Evolutionary conservation across 805 yeast genomes (phyloP), one percentile per base, ranked within the genome.

Genomic region (Candida suzukii): DNA sequence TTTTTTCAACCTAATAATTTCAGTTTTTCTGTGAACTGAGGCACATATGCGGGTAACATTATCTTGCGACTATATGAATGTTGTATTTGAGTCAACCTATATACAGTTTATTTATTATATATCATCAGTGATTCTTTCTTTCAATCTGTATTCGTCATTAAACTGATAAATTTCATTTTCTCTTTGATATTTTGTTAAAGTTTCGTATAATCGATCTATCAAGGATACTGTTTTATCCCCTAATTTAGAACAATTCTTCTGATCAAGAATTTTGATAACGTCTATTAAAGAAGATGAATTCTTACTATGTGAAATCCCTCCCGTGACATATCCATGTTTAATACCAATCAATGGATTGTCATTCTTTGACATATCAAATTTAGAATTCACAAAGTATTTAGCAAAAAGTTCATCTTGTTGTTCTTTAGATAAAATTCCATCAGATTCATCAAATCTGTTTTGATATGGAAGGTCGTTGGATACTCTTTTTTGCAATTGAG

Each of bases 391-490:
- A 38, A 47, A 51, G 34, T 63, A 53, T 19, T 48, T 58, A 26
- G 71, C 59, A 50, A 68, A 71, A 19, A 74, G 63, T 25, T 68
- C 71, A 35, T 56, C 48, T 39, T 59, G 59, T 38, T 73, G 63
- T 8, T 57, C 56, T 3, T 64, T 53, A 2, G 59, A 56, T 37
- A 74, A 58, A n/a, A 64, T 55, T 0, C 78, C 79, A 16, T 64
- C 74, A 5, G 46, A 43, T 0, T 49, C 44, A 11, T 42, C 41
- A 42, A 64, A 63, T 9, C 36, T 20, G 38, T 45, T 49, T 13
- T 51, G 38, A 42, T 46, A 60, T 0, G 57, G 26, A 4, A 44
- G 45, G 26, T 61, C 64, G 6, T 40, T 39, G 14, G 30, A 17
- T 18, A 35, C 37, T 1, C 46, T n/a, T 4, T 39, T 38, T 31